Conservation (phyloP, 1,139 yeast genomes). For the Suhomyces anneliseae region DNA sequence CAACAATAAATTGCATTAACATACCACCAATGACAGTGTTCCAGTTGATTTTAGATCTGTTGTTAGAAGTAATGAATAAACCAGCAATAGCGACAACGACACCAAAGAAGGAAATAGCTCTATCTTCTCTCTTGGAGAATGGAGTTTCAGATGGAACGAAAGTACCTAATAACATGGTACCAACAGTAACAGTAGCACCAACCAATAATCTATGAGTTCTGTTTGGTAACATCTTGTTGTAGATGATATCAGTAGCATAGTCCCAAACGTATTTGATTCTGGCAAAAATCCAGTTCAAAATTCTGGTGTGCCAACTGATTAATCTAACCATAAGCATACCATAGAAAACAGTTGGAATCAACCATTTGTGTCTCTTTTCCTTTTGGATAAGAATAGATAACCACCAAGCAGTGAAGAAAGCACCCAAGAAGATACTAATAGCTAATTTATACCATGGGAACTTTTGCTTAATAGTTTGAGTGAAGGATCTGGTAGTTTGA, state of each 20-base stretch:
- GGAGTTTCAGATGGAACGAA: conserved; percentile 55
- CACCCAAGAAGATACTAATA: conserved; percentile 34
- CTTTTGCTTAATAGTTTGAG: conserved; percentile 8
- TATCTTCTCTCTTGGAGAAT: conserved; percentile 50
- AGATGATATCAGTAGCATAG: conserved; percentile 37
- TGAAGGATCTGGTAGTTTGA: conserved; percentile 2
- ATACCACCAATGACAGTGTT: conserved; percentile 63
- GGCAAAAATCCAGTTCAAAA: conserved; percentile 33
- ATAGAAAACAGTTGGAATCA: conserved; percentile 63
- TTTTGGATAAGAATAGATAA: conserved; percentile 55
- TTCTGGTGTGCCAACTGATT: conserved; percentile 53
- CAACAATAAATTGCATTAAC: conserved; percentile 62
- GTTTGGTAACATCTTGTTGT: conserved; percentile 36
- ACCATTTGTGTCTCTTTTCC: conserved; percentile 56
- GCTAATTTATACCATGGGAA: conserved; percentile 21
- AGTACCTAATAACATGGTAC: conserved; percentile 53
- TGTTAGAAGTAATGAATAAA: conserved; percentile 49
- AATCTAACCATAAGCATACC: conserved; percentile 54
- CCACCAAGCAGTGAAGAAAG: conserved; percentile 70
- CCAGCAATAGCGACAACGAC: conserved; percentile 48
- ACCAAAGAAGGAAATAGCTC: conserved; percentile 64
- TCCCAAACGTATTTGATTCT: conserved; percentile 42
- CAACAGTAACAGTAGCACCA: conserved; percentile 49
- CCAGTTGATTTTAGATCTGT: conserved; percentile 54
- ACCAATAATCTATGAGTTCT: conserved; percentile 40